A percentile compares a stretch with the other conserved stretches of the same genome.
These are phyloP conservation scores for Sugiyamaella smithiae DNA, from an alignment of 805 yeast species.

Conservation along the genomic window DNA sequence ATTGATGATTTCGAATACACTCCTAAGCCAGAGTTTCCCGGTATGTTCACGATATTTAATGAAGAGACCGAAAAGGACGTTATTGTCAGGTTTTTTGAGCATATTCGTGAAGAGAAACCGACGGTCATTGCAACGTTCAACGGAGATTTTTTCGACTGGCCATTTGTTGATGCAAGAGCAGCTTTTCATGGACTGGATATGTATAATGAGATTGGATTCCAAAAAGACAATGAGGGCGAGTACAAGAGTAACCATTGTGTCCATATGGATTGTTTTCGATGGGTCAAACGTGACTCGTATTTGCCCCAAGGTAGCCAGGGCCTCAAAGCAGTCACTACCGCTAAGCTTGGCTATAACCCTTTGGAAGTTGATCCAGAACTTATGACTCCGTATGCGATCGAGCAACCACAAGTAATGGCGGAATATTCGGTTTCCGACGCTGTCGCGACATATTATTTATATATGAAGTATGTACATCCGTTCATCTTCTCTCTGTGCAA, in stretches of 20 bases:
- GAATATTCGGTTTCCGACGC: slow-evolving; percentile 99
- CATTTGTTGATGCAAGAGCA: slow-evolving; percentile 89
- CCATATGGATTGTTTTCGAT: slow-evolving; percentile 95
- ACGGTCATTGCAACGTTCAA: slow-evolving; percentile 97
- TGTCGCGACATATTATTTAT: slow-evolving; percentile 94
- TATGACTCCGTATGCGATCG: slow-evolving; percentile 97
- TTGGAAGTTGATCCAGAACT: slow-evolving; percentile 95
- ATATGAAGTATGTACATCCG: slow-evolving; percentile 96
- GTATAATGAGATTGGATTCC: slow-evolving; percentile 93
- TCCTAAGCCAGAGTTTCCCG: slow-evolving; percentile 94
- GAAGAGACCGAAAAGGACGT: slow-evolving; percentile 80
- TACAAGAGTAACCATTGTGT: slow-evolving; percentile 89
- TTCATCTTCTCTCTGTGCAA: slow-evolving; percentile 94
- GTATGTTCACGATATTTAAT: slow-evolving; percentile 83
- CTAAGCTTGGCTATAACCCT: slow-evolving; percentile 93
- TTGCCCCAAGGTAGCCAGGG: slow-evolving; percentile 99
- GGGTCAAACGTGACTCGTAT: slow-evolving; percentile 98
- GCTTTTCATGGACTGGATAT: slow-evolving; percentile 78
- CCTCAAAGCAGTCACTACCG: slow-evolving; percentile 94
- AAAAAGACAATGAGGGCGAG: slow-evolving; percentile 83
- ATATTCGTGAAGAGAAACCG: slow-evolving; percentile 81
- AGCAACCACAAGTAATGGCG: slow-evolving; percentile 85
- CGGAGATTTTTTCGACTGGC: slow-evolving; percentile 99
- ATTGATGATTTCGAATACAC: slow-evolving; percentile 97
- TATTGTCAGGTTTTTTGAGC: slow-evolving; percentile 78